Evolutionary conservation across 331 rosid species (phyloP).

Genomic region (Quercus tomentella): DNA sequence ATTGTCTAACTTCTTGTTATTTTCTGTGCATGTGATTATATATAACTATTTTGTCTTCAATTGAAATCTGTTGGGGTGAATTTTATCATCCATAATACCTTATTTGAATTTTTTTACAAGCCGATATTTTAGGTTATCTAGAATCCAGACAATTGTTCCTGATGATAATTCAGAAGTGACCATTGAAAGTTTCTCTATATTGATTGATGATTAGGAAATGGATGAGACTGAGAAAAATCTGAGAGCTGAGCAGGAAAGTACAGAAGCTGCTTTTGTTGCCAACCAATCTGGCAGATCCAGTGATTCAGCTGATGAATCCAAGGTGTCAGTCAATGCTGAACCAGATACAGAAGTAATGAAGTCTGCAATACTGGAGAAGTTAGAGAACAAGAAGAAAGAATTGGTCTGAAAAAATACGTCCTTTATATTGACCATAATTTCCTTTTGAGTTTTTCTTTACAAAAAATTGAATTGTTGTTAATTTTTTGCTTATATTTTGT

Average conservation of each 20-base stretch:
- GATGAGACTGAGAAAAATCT: conserved; percentile 60
- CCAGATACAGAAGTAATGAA: conserved; percentile 43
- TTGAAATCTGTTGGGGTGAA: neutral
- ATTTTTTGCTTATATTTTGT: neutral
- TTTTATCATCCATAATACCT: neutral
- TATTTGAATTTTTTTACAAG: neutral
- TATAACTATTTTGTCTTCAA: neutral
- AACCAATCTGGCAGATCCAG: conserved; percentile 29
- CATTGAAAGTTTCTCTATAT: neutral
- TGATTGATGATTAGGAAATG: conserved; percentile 50
- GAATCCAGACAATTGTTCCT: neutral
- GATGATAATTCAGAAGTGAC: neutral
- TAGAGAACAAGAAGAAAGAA: conserved; percentile 74
- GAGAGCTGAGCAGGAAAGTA: conserved; percentile 42
- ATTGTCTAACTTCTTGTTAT: neutral
- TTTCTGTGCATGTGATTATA: neutral
- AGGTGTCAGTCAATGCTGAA: conserved; percentile 19
- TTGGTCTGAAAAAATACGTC: conserved; percentile 42
- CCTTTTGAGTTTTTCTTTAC: neutral
- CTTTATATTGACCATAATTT: conserved; percentile 8
- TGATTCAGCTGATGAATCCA: conserved; percentile 33
- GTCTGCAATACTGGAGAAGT: conserved; percentile 43
- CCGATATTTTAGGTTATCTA: neutral
- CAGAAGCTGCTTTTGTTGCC: conserved; percentile 24
- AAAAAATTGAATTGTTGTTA: neutral